Evolutionary conservation across 805 yeast species (phyloP).

Genomic region (Candida argentea): DNA sequence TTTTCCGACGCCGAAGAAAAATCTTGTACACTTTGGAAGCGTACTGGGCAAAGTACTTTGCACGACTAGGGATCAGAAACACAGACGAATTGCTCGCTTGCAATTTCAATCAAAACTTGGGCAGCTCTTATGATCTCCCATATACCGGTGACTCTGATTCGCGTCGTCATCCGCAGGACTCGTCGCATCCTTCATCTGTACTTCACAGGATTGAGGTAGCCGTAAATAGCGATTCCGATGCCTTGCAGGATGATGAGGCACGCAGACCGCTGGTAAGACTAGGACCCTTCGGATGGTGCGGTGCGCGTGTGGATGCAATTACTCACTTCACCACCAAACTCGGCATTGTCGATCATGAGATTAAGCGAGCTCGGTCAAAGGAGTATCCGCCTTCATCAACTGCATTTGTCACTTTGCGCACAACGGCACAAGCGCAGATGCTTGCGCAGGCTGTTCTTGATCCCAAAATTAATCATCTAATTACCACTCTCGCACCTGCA

Average conservation of each 20-base stretch:
- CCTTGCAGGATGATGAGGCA: conserved; percentile 15
- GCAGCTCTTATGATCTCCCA: conserved; percentile 18
- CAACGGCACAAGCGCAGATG: conserved; percentile 93
- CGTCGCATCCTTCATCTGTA: conserved; percentile 6
- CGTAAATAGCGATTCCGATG: conserved; percentile 5
- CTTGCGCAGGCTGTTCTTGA: conserved; percentile 92
- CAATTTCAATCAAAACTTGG: conserved; percentile 16
- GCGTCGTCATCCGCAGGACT: conserved; percentile 1
- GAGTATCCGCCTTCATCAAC: conserved; percentile 79
- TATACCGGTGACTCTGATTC: conserved; percentile 8
- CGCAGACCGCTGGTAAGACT: conserved; percentile 52
- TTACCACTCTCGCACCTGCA: conserved; percentile 85
- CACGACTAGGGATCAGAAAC: conserved; percentile 17
- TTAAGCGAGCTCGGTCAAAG: conserved; percentile 49
- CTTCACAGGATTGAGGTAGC: conserved; percentile 15
- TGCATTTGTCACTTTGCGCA: conserved; percentile 90
- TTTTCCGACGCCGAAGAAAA: conserved; percentile 49
- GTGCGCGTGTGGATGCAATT: conserved; percentile 71
- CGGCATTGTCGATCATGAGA: conserved; percentile 60
- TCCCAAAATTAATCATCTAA: conserved; percentile 75
- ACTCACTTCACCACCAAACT: conserved; percentile 63
- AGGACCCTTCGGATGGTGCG: conserved; percentile 55
- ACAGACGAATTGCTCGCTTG: conserved; percentile 19
- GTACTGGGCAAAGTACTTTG: conserved; percentile 62
- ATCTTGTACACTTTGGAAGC: conserved; percentile 53